Evolutionary conservation across 225 moss, liverwort and hornwort genomes (phyloP), one percentile per base, ranked within the genome.

Genomic region (Antitrichia curtipendula): DNA sequence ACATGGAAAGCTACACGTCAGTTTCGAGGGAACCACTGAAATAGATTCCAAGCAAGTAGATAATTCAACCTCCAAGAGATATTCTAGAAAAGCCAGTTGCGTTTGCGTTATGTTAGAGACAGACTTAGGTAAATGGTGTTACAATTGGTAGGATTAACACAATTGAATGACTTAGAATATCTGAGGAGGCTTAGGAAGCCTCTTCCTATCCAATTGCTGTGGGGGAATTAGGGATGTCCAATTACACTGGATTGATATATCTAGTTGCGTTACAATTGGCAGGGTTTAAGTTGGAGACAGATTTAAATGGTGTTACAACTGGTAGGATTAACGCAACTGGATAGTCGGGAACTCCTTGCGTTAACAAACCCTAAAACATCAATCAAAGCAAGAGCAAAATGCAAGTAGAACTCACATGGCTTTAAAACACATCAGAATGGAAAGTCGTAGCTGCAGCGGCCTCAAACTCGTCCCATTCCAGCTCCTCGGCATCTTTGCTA

Each of bases 401-500:
- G 82, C 45, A 38, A 63, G 45, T n/a, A 18, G 25, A 78, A 62
- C 91, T 89, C 59, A 86, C 90, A 72, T 15, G 45, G 78, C 60
- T 91, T n/a, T 87, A 92, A 29, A 88, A 88, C 45, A 87, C 92
- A 80, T 94, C 91, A 2, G 92, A 94, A 61, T 90, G 88, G 85
- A 93, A 91, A 20, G 90, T 90, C 36, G 73, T 72, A 28, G 88
- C 90, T 10, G 92, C 87, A 15, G 90, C 41, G 62, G 94, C 92
- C 73, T 92, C 94, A 43, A 88, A 68, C 85, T 94, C 94, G 63
- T 94, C 92, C 94, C 94, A 94, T 66, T 94, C 91, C 76, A 94
- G 75, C 21, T 85, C 94, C 85, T 91, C 94, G 2, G 82, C 71
- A 19, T 85, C 91, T 66, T 92, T 90, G 73, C 71, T 69, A 3